Percentiles rank a stretch among this genome's conserved stretches.
Evolutionary conservation across 129 eudicot species (phyloP).

Genomic region (Escallonia rubra): DNA sequence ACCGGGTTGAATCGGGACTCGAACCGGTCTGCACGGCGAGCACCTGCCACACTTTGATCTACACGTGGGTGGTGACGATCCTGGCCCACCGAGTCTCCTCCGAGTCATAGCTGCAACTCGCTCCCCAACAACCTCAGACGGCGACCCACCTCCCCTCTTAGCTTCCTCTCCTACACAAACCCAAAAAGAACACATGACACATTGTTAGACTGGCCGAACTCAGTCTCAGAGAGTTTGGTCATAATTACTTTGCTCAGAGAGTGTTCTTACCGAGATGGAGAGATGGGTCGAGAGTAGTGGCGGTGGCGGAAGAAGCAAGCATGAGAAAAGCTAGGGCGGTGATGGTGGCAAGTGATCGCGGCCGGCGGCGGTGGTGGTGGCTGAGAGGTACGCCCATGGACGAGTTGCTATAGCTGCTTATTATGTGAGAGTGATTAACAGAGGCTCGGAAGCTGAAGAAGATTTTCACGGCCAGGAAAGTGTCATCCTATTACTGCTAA

Average conservation of each 20-base stretch:
- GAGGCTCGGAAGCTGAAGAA: conserved; percentile 3
- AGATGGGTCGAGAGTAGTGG: conserved; percentile 19
- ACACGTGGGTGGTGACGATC: conserved; percentile 57
- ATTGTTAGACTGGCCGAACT: background rate
- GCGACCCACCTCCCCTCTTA: conserved; percentile 1
- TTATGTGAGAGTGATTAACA: background rate
- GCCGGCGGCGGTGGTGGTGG: conserved; percentile 25
- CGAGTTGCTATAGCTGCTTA: background rate
- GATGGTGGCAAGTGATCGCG: conserved; percentile 13
- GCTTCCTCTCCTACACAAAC: background rate
- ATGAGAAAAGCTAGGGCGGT: conserved; percentile 19
- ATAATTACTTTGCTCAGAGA: background rate
- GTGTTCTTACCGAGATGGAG: conserved; percentile 33
- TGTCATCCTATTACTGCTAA: conserved; percentile 13
- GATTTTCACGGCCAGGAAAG: background rate
- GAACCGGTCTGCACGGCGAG: conserved; percentile 51
- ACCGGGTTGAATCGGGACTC: conserved; percentile 53
- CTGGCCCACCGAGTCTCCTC: conserved; percentile 45
- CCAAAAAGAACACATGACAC: background rate
- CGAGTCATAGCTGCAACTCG: conserved; percentile 5
- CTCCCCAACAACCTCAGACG: conserved; percentile 3
- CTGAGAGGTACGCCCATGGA: conserved; percentile 23
- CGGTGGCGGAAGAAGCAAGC: conserved; percentile 19
- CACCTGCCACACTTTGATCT: conserved; percentile 55
- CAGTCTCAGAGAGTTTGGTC: background rate